These are phyloP conservation scores for Neofusicoccum cordaticola DNA, from an alignment of 2,329 filamentous ascomycete species.

Conservation along the genomic window DNA sequence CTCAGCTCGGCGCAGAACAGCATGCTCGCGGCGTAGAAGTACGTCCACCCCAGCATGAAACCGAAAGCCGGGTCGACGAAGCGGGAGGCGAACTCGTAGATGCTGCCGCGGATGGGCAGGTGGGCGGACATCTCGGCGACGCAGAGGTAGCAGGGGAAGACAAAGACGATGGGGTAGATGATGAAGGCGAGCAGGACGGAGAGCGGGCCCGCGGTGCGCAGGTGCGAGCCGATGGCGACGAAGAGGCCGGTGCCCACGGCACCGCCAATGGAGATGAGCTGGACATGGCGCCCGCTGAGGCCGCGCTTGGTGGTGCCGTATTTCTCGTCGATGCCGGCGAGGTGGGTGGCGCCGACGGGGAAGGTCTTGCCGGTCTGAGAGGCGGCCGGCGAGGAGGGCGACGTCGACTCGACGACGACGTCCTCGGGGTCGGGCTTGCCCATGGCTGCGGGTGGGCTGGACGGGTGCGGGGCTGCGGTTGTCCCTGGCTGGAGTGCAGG, in stretches of 20 bases:
- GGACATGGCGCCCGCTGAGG: conserved; percentile 7
- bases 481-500: no score
- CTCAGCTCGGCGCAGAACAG: conserved; percentile 41
- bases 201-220: conserved; percentile 25
- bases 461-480: no score
- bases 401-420: background rate
- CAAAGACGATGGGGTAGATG: conserved; percentile 26
- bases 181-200: conserved; percentile 20
- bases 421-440: conserved; percentile 10
- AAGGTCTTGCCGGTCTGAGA: background rate
- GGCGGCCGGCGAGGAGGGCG: background rate
- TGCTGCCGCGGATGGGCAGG: conserved; percentile 62
- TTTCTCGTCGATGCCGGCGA: conserved; percentile 1
- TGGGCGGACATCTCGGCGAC: conserved; percentile 27
- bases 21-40: conserved; percentile 10
- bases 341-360: background rate
- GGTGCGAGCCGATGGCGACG: conserved; percentile 6
- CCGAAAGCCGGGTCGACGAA: conserved; percentile 11
- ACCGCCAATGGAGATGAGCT: conserved; percentile 15
- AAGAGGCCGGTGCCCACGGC: conserved; percentile 13
- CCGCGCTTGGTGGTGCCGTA: conserved; percentile 14
- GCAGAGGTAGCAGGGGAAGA: conserved; percentile 19
- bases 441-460: background rate
- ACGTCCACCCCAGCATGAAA: conserved; percentile 14
- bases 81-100: conserved; percentile 80